Percentiles rank a stretch among this genome's conserved stretches.
Conservation (phyloP, 2,329 filamentous ascomycete species). For the Cordyceps fumosorosea region DNA sequence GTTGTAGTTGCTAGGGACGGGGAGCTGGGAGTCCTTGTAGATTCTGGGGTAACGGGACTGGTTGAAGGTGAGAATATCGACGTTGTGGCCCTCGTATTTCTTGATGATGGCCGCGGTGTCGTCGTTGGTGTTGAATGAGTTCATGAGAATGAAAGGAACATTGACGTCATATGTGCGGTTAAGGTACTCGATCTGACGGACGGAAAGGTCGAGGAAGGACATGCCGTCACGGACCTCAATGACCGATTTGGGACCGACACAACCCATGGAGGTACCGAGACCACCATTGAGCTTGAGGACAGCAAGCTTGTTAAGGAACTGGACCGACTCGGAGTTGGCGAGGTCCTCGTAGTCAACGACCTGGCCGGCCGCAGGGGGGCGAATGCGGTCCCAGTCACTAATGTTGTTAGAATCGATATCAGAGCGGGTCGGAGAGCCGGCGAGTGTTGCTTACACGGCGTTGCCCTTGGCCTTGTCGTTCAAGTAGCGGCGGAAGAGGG, state of each 20-base stretch:
- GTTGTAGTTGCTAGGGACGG: slow-evolving; percentile 82
- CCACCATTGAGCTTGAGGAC: slow-evolving; percentile 99
- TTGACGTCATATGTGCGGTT: slow-evolving; percentile 98
- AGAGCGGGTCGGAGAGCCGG: background rate
- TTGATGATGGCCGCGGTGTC: slow-evolving; percentile 99
- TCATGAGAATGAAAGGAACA: slow-evolving; percentile 98
- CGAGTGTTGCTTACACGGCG: slow-evolving; percentile 53
- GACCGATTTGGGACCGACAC: slow-evolving; percentile 97
- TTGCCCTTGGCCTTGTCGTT: slow-evolving; percentile 99
- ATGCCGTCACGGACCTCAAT: slow-evolving; percentile 99
- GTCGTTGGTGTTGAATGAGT: slow-evolving; percentile 99
- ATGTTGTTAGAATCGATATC: slow-evolving; percentile 17
- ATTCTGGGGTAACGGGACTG: slow-evolving; percentile 98
- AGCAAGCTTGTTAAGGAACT: slow-evolving; percentile 94
- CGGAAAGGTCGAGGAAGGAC: slow-evolving; percentile 98
- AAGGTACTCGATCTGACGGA: slow-evolving; percentile 97
- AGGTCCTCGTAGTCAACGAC: slow-evolving; percentile 93
- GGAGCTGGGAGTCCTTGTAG: slow-evolving; percentile 95
- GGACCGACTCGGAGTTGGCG: slow-evolving; percentile 80
- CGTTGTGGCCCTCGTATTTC: slow-evolving; percentile 99
- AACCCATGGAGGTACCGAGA: slow-evolving; percentile 99
- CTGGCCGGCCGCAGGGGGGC: slow-evolving; percentile 85
- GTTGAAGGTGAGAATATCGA: slow-evolving; percentile 99
- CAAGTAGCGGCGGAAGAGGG: slow-evolving; percentile 94
- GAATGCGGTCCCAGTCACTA: slow-evolving; percentile 95